Evolutionary conservation across 1,284 basidiomycete genomes (phyloP).

Genomic region (Agaricales sp.): DNA sequence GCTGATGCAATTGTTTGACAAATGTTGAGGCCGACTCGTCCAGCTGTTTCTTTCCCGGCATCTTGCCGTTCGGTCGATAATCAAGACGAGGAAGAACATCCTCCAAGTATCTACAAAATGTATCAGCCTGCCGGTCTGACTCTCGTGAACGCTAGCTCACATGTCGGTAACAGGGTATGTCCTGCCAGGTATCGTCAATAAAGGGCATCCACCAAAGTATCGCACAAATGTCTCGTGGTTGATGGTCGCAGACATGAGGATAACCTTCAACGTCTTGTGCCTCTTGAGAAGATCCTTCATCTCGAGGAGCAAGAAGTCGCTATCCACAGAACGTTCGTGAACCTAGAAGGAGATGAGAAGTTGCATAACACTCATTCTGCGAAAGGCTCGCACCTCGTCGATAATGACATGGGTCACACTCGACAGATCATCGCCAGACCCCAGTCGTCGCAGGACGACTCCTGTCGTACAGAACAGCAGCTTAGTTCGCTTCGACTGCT

Average conservation of each 20-base stretch:
- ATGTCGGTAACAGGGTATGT: slow-evolving; percentile 72
- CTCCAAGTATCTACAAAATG: slow-evolving; percentile 65
- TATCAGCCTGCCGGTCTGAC: no score
- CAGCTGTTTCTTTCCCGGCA: slow-evolving; percentile 31
- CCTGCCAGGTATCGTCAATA: slow-evolving; percentile 78
- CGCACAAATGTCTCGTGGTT: slow-evolving; percentile 76
- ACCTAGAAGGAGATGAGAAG: slow-evolving; percentile 36
- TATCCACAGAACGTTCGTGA: slow-evolving; percentile 86
- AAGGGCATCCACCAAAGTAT: slow-evolving; percentile 77
- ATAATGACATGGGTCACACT: slow-evolving; percentile 82
- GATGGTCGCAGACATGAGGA: slow-evolving; percentile 85
- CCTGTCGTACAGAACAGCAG: slow-evolving; percentile 91
- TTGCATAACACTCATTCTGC: no score
- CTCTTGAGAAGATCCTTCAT: slow-evolving; percentile 64
- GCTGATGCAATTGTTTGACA: slow-evolving; percentile 36
- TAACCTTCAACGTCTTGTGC: slow-evolving; percentile 72
- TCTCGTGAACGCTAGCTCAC: slow-evolving; percentile 26
- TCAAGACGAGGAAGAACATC: slow-evolving; percentile 54
- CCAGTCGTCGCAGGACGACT: slow-evolving; percentile 75
- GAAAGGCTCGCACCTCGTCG: slow-evolving; percentile 57
- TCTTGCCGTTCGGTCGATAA: slow-evolving; percentile 31
- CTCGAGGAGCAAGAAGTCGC: slow-evolving; percentile 86
- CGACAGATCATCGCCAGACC: slow-evolving; percentile 62
- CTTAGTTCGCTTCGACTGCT: slow-evolving; percentile 56
- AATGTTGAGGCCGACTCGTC: slow-evolving; percentile 38